phyloP scores from a whole-genome alignment of 2,329 filamentous ascomycete species.

The Trichoderma atroviride region DNA sequence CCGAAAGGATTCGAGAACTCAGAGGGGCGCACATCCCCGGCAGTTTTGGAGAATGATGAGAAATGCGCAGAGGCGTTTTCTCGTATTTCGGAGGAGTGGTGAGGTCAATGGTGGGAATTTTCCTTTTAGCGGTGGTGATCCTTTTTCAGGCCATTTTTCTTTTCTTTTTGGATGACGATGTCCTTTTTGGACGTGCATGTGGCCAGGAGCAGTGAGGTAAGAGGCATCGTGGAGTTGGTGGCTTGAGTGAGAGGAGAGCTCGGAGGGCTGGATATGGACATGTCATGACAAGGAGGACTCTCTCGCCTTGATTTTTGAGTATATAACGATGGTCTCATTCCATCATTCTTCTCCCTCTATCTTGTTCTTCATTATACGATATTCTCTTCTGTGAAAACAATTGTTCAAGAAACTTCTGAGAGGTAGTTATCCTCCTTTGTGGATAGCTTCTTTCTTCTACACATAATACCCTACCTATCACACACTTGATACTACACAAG shows the following conservation, averaged over 20 bases:
- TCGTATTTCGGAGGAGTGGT: conserved; percentile 20
- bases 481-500: neutral
- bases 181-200: neutral
- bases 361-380: neutral
- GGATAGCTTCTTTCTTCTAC: neutral
- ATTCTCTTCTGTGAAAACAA: neutral
- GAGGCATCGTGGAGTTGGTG: conserved; percentile 12
- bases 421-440: neutral
- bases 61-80: conserved; percentile 3
- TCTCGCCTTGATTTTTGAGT: neutral
- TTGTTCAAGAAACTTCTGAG: neutral
- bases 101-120: conserved; percentile 11
- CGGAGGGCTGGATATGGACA: neutral
- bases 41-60: neutral
- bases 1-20: neutral
- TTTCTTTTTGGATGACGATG: neutral
- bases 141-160: neutral
- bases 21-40: neutral
- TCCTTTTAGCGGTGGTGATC: neutral
- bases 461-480: neutral
- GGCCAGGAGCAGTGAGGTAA: neutral
- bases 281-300: neutral
- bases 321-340: conserved; percentile 20
- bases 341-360: neutral
- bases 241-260: conserved; percentile 12